These are phyloP conservation scores for Ophiostoma novo-ulmi DNA, from an alignment of 2,329 filamentous ascomycete genomes.

Conservation along the genomic window DNA sequence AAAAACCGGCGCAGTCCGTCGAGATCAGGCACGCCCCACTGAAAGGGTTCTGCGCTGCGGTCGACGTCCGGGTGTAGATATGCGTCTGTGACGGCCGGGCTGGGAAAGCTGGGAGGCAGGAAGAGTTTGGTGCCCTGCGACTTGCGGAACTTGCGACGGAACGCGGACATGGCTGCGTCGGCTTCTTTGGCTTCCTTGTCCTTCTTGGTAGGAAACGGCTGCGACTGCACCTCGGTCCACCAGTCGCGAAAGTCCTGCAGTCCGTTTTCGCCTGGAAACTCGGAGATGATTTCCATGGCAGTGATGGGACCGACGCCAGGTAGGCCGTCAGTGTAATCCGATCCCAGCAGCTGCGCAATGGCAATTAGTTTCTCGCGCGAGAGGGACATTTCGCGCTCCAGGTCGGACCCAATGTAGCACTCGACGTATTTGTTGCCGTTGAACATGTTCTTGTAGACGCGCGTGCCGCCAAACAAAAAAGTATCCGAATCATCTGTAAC, in stretches of 20 bases:
- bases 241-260: slow-evolving; percentile 77
- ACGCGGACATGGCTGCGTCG: slow-evolving; percentile 51
- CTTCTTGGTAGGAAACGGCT: slow-evolving; percentile 45
- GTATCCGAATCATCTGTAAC: slow-evolving; percentile 97
- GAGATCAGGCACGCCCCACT: slow-evolving; percentile 93
- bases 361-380: slow-evolving; percentile 82
- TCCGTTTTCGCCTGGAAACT: slow-evolving; percentile 62
- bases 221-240: slow-evolving; percentile 74
- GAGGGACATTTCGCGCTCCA: slow-evolving; percentile 84
- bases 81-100: slow-evolving; percentile 69
- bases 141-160: slow-evolving; percentile 82
- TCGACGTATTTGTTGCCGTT: slow-evolving; percentile 97
- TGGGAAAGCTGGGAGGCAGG: slow-evolving; percentile 74
- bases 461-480: slow-evolving; percentile 91
- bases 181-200: slow-evolving; percentile 45
- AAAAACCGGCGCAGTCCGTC: slow-evolving; percentile 78
- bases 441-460: slow-evolving; percentile 99
- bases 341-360: slow-evolving; percentile 84
- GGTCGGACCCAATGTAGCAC: slow-evolving; percentile 78
- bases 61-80: slow-evolving; percentile 88
- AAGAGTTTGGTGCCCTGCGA: slow-evolving; percentile 79
- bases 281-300: slow-evolving; percentile 86
- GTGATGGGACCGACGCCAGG: slow-evolving; percentile 90
- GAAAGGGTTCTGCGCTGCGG: slow-evolving; percentile 67
- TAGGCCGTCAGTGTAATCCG: slow-evolving; percentile 91